Evolutionary conservation across 2,329 filamentous ascomycete species (phyloP), one percentile per base, ranked within the genome.

Genomic region (Colletotrichum kahawae): DNA sequence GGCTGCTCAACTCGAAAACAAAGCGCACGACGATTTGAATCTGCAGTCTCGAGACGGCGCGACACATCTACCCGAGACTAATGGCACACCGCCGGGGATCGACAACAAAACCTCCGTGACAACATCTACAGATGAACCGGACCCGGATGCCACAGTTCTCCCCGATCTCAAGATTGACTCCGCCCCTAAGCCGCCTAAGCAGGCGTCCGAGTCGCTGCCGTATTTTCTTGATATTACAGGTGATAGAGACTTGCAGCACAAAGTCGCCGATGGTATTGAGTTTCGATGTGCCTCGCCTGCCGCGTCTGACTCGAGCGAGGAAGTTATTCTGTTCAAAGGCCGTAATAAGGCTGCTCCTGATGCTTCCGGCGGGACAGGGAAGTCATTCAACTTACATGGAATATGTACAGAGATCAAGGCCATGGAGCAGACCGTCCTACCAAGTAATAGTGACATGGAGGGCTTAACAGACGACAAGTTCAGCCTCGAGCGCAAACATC

Each of bases 251-350:
- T 64, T 79, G 38, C 66, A 69, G 14, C 48, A 21, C 13, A 31
- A 38, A 12, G 13, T 12, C 18, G 56, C 71, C 9, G 16, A 48
- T 14, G 48, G 38, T 7, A 2, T 27, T 8, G 21, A 14, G 29
- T 43, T 56, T 8, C 64, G 70, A 67, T 54, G 77, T 62, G 36
- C 77, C 70, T 68, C 68, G 16, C 73, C 70, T 34, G 78, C 82
- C 8, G 77, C 78, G 38, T 69, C 74, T 2, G 68, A 77, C 62
- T 94, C 93, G 0, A 94, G 93, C 79, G 94, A 94, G 63, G 95
- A 98, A 77, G 86, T 95, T 7, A 92, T 95, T 62, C 79, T 95
- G 0, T 95, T 94, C 80, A 89, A 87, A 73, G 92, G 92, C 51
- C 87, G 92, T 69, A 74, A 74, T 24, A 74, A 60, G 29, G 16